Evolutionary conservation across 2,329 filamentous ascomycete genomes (phyloP), one percentile per base, ranked within the genome.

Genomic region (Podosphaera xanthii): DNA sequence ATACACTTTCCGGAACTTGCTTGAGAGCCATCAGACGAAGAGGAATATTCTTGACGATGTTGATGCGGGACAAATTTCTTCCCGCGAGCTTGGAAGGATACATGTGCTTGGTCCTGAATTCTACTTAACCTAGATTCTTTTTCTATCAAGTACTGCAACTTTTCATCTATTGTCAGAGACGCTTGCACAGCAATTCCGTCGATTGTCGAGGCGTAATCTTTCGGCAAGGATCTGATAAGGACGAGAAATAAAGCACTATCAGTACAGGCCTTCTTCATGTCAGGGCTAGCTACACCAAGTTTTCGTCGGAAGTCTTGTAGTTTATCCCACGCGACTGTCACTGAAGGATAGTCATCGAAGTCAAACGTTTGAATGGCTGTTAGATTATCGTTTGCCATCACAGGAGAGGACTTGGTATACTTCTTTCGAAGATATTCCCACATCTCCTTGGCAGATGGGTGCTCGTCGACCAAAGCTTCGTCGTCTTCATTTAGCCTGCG

Each of bases 291-390:
- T 38, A 36, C 52, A 35, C 52, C 34, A 14, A 36, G 34, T 22
- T 54, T 54, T 33, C 31, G 9, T 54, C 33, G 31, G 38, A 54
- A 54, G 14, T 54, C 33, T 54, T 54, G 33, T 12, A 54, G 31
- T 54, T 54, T 54, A n/a, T 54, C 52, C 34, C 33, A 54, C 34
- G 52, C 52, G 7, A 36, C 31, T 22, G 34, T 36, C 10, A 54
- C 33, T 38, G 52, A 54, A 22, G 14, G 5, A 35, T 54, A 54
- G 33, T 36, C 9, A 38, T 35, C 14, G 10, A 54, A 36, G 14
- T 54, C n/a, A 38, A 54, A 54, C 31, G 52, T 54, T n/a, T 54
- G 33, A n/a, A 54, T 38, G 14, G 52, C 52, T n/a, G 52, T 54
- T 36, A 54, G 22, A 38, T 54, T 54, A n/a, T 54, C 33, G 34